Evolutionary conservation across 352 stramenopile species (phyloP).

Genomic region (Phytophthora rubi): DNA sequence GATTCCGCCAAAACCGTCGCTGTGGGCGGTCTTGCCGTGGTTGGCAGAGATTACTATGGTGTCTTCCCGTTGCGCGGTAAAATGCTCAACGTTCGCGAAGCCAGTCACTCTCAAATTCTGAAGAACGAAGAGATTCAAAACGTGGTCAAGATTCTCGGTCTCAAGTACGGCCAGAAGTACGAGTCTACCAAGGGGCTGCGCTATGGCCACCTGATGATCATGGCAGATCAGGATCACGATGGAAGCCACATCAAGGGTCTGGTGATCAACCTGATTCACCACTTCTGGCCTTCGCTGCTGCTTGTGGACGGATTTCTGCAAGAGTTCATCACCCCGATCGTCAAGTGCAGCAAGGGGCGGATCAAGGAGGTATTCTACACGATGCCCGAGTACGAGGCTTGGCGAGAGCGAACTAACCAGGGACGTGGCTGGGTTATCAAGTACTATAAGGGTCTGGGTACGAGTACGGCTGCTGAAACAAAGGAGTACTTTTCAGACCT

Average conservation of each 20-base stretch:
- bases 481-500: constrained; percentile 98
- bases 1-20: constrained; percentile 98
- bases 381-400: constrained; percentile 96
- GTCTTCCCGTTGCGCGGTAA: constrained; percentile 98
- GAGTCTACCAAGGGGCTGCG: constrained; percentile 88
- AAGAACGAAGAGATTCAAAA: constrained; percentile 99
- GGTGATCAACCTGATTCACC: constrained; percentile 98
- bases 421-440: constrained; percentile 96
- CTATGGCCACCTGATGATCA: constrained; percentile 99
- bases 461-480: constrained; percentile 95
- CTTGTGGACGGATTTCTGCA: constrained; percentile 91
- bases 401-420: constrained; percentile 89
- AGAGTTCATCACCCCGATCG: constrained; percentile 98
- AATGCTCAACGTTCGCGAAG: constrained; percentile 99
- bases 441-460: constrained; percentile 99
- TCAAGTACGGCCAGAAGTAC: constrained; percentile 96
- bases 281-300: constrained; percentile 98
- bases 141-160: constrained; percentile 96
- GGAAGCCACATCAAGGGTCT: constrained; percentile 99
- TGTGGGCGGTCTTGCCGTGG: constrained; percentile 95
- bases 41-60: constrained; percentile 96
- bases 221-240: constrained; percentile 99
- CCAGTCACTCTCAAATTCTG: constrained; percentile 94
- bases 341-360: constrained; percentile 94
- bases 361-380: constrained; percentile 96